Conservation (phyloP, 768 basidiomycete genomes). For the Hypholoma sublateritium region DNA sequence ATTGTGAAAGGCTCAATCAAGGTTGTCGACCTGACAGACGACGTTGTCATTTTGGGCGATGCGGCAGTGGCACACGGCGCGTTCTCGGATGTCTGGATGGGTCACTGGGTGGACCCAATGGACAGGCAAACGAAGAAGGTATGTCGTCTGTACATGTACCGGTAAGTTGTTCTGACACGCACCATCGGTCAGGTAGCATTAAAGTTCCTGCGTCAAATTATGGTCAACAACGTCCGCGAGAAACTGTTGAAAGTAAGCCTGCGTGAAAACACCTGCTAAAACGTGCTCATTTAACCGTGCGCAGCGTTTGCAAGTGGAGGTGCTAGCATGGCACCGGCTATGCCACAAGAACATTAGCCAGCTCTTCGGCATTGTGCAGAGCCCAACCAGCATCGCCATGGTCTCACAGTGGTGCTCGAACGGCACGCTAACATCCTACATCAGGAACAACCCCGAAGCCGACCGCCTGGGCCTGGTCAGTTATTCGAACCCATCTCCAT, state of each 20-base stretch:
- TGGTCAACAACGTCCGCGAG: conserved; percentile 51
- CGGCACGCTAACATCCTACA: conserved; percentile 52
- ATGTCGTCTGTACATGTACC: conserved; percentile 6
- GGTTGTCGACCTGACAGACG: conserved; percentile 56
- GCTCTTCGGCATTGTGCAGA: conserved; percentile 54
- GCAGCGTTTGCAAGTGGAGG: conserved; percentile 57
- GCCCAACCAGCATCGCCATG: conserved; percentile 54
- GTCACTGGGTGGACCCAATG: conserved; percentile 48
- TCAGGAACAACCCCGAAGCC: conserved; percentile 38
- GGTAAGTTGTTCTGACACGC: neutral
- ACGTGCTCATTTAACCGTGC: neutral
- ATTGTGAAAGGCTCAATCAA: conserved; percentile 49
- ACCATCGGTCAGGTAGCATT: conserved; percentile 45
- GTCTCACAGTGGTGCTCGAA: conserved; percentile 66
- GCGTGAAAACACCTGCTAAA: neutral
- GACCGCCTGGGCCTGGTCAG: conserved; percentile 51
- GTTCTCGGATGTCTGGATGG: conserved; percentile 66
- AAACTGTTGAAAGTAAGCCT: conserved; percentile 47
- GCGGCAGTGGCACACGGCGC: conserved; percentile 52
- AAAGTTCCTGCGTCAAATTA: conserved; percentile 53
- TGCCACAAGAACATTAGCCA: conserved; percentile 56
- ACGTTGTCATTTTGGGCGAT: conserved; percentile 45
- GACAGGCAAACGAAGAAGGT: conserved; percentile 37
- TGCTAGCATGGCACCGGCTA: conserved; percentile 57
- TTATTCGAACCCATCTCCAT: conserved; percentile 1